Evolutionary conservation across 768 basidiomycete genomes (phyloP), one percentile per base, ranked within the genome.

Genomic region (Lactarius trivialis): DNA sequence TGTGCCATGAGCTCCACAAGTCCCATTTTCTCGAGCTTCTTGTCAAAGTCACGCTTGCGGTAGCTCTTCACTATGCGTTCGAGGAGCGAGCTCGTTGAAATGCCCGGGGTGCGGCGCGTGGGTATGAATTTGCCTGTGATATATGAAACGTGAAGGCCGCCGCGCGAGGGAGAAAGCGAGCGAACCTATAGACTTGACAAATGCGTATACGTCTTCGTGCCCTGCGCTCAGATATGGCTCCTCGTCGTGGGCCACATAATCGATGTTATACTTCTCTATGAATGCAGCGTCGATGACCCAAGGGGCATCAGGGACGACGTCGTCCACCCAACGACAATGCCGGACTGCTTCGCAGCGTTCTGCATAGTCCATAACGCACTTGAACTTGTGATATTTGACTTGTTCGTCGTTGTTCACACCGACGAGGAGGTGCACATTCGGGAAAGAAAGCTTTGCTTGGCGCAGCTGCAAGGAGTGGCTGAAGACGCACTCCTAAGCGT

Each of bases 101-200:
- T 84, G 9, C 93, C 93, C 0, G 93, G 93, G 4, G 97, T 98
- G 56, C 96, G 88, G 15, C 93, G 84, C 2, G 96, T 99, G 0
- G 97, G 96, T 48, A 98, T 79, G 73, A 99, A 98, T 77, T 89
- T 89, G 52, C 96, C 96, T 95, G n/a, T n/a, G n/a, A n/a, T n/a
- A n/a, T n/a, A n/a, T n/a, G n/a, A n/a, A 52, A 52, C 36, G 55
- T 33, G 21, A 6, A 57, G 61, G 14, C 37, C 6, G 11, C 30
- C 14, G 41, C 26, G 26, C 34, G 53, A 32, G 24, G 51, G 26
- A 28, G 24, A 52, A 30, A n/a, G 34, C 65, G 26, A 33, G 68
- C 83, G 48, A 60, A 91, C 95, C 96, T 71, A 83, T 82, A 56
- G 77, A 77, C 76, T 99, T 98, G 54, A 82, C 84, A 67, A 84